Conservation (phyloP, 1,284 basidiomycete genomes). For the Lignosus rhinocerotis region DNA sequence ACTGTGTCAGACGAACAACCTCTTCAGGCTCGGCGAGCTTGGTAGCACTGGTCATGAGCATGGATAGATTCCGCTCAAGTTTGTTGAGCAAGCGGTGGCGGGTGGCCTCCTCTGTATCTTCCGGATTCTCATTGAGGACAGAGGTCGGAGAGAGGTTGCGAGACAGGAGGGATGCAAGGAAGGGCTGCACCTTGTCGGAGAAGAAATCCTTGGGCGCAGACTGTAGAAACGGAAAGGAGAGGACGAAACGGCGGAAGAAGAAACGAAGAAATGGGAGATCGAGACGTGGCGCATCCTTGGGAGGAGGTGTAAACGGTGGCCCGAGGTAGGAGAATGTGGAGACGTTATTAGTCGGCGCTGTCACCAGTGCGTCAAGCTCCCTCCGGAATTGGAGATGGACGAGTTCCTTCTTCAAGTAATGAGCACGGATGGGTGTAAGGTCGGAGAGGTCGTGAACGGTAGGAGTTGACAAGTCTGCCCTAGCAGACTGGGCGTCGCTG, state of each 20-base stretch:
- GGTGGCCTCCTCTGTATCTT: constrained; percentile 53
- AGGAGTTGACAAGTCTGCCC: not conserved
- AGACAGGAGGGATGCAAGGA: constrained; percentile 78
- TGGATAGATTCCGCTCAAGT: constrained; percentile 79
- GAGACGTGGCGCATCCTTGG: constrained; percentile 54
- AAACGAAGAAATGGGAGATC: constrained; percentile 88
- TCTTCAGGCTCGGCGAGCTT: constrained; percentile 84
- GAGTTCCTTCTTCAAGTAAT: constrained; percentile 38
- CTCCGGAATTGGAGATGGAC: constrained; percentile 79
- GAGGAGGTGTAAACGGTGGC: constrained; percentile 77
- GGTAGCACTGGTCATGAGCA: constrained; percentile 80
- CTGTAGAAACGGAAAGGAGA: constrained; percentile 92
- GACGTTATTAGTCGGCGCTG: constrained; percentile 52
- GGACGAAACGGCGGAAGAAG: constrained; percentile 87
- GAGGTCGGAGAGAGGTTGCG: constrained; percentile 74
- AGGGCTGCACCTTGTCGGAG: constrained; percentile 90
- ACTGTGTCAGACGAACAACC: constrained; percentile 83
- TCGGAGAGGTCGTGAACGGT: constrained; percentile 2
- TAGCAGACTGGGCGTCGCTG: not conserved
- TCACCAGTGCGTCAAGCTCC: constrained; percentile 75
- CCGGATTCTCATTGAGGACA: constrained; percentile 57
- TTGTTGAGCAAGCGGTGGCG: constrained; percentile 57
- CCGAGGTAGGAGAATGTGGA: constrained; percentile 87
- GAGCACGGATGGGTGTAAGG: constrained; percentile 37
- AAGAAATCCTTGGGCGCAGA: constrained; percentile 88